Conservation (phyloP, 345 rosid genomes). For the Acer saccharum region DNA sequence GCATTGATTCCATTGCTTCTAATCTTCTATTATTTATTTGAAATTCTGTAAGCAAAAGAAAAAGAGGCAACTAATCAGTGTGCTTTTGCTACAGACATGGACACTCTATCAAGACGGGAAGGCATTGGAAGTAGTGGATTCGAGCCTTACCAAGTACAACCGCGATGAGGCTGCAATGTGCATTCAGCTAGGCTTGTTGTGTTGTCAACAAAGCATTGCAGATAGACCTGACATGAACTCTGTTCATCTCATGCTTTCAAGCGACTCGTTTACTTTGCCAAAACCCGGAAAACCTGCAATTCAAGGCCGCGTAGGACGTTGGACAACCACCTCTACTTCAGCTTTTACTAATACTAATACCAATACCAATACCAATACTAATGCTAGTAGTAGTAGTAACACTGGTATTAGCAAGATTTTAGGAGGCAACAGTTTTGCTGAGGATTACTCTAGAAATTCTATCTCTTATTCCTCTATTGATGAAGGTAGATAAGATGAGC, state of each 20-base stretch:
- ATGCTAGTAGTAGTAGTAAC: constrained; percentile 33
- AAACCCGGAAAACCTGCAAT: constrained; percentile 77
- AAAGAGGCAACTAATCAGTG: background rate
- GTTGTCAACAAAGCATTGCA: constrained; percentile 64
- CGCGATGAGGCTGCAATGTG: constrained; percentile 76
- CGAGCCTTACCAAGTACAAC: constrained; percentile 54
- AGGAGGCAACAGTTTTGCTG: constrained; percentile 50
- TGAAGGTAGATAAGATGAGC: constrained; percentile 81
- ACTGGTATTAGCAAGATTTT: constrained; percentile 41
- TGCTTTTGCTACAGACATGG: constrained; percentile 58
- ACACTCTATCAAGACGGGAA: constrained; percentile 54
- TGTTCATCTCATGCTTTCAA: constrained; percentile 81
- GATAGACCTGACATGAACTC: constrained; percentile 84
- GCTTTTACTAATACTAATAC: constrained; percentile 37
- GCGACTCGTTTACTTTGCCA: constrained; percentile 81
- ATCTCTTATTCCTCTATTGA: constrained; percentile 76
- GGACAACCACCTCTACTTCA: constrained; percentile 45
- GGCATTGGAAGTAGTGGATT: constrained; percentile 67
- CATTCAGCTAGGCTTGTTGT: constrained; percentile 75
- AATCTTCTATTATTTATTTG: background rate
- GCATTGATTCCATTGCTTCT: too few species aligned
- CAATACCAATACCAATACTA: constrained; percentile 30
- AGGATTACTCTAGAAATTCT: constrained; percentile 83
- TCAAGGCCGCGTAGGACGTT: constrained; percentile 60
- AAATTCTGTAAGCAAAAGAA: background rate